Evolutionary conservation across 2,329 filamentous ascomycete species (phyloP).

Genomic region (Orbilia quercus): DNA sequence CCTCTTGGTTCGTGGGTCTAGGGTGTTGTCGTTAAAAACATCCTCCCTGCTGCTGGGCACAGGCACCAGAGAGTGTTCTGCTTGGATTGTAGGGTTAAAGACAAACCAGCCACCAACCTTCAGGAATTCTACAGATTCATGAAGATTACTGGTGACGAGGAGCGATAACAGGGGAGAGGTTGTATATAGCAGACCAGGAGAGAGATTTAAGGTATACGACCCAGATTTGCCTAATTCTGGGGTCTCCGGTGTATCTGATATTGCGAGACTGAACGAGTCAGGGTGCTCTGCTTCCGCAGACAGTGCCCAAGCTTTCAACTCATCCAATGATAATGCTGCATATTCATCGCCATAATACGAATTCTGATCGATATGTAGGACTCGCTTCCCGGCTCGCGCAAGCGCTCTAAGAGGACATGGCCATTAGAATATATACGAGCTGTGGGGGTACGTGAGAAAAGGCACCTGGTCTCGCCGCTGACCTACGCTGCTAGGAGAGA

Average conservation of each 20-base stretch:
- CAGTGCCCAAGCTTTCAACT: slow-evolving; percentile 56
- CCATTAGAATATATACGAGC: slow-evolving; percentile 2
- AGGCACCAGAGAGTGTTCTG: slow-evolving; percentile 68
- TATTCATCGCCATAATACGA: slow-evolving; percentile 58
- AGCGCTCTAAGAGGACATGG: slow-evolving; percentile 56
- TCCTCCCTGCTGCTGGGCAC: slow-evolving; percentile 93
- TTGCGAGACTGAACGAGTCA: slow-evolving; percentile 20
- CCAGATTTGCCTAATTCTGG: slow-evolving; percentile 72
- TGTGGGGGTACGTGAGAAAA: background rate
- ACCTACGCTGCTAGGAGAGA: slow-evolving; percentile 69
- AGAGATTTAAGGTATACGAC: slow-evolving; percentile 83
- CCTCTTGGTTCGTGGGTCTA: slow-evolving; percentile 84
- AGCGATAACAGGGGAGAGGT: slow-evolving; percentile 80
- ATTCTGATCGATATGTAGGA: slow-evolving; percentile 59
- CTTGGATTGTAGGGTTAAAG: slow-evolving; percentile 63
- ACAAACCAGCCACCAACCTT: slow-evolving; percentile 95
- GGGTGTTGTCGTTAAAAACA: slow-evolving; percentile 80
- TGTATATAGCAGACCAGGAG: slow-evolving; percentile 87
- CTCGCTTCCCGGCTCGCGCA: slow-evolving; percentile 57
- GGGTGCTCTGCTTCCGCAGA: background rate
- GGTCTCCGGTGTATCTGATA: slow-evolving; percentile 11
- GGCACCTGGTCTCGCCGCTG: slow-evolving; percentile 10
- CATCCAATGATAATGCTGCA: slow-evolving; percentile 57
- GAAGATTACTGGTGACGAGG: slow-evolving; percentile 88
- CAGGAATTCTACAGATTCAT: slow-evolving; percentile 90